Percentiles rank a stretch among this genome's conserved stretches.
Conservation (phyloP, 805 yeast species). For the Yarrowia hollandica region DNA sequence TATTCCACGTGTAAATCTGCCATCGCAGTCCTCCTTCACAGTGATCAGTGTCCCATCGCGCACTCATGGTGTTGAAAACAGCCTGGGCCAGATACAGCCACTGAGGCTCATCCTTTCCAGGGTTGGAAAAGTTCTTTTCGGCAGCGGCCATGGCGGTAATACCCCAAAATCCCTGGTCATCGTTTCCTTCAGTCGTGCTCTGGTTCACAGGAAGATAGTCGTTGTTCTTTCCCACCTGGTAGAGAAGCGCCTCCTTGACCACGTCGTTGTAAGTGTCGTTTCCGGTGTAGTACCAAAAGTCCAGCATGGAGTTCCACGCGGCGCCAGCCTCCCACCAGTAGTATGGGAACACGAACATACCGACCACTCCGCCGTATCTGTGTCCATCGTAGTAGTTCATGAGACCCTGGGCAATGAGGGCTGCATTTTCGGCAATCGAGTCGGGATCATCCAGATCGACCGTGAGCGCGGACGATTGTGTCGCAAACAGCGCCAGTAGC, state of each 20-base stretch:
- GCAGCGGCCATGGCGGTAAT: slow-evolving; percentile 81
- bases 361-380: slow-evolving; percentile 66
- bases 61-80: slow-evolving; percentile 77
- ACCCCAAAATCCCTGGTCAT: slow-evolving; percentile 95
- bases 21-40: slow-evolving; percentile 84
- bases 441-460: slow-evolving; percentile 34
- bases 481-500: neutral
- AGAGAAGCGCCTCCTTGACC: slow-evolving; percentile 61
- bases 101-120: slow-evolving; percentile 56
- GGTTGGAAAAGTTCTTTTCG: slow-evolving; percentile 79
- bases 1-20: slow-evolving; percentile 88
- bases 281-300: slow-evolving; percentile 68
- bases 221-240: slow-evolving; percentile 64
- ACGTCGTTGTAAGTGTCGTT: slow-evolving; percentile 62
- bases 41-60: slow-evolving; percentile 67
- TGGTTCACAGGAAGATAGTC: slow-evolving; percentile 82
- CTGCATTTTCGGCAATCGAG: slow-evolving; percentile 50
- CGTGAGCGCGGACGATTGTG: neutral
- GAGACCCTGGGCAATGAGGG: slow-evolving; percentile 65
- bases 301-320: slow-evolving; percentile 66
- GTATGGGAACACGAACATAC: slow-evolving; percentile 71
- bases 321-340: slow-evolving; percentile 96
- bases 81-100: slow-evolving; percentile 85
- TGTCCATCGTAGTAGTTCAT: slow-evolving; percentile 81
- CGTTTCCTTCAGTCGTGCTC: slow-evolving; percentile 84